These are phyloP conservation scores for Pseudocercospora pini-densiflorae DNA, from an alignment of 2,329 filamentous ascomycete genomes.

Conservation along the genomic window DNA sequence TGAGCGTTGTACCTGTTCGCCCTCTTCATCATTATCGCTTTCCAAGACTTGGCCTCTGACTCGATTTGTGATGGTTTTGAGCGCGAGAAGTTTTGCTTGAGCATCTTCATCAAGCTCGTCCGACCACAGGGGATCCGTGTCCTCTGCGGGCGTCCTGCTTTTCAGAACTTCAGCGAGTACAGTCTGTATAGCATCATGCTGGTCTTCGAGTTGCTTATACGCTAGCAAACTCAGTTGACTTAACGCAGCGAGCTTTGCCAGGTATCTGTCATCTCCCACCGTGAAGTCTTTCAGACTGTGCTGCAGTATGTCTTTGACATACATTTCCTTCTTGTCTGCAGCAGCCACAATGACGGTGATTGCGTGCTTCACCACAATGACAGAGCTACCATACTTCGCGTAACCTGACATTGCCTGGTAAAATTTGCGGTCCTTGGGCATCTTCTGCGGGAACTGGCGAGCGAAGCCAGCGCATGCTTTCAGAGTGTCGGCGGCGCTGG, in stretches of 20 bases:
- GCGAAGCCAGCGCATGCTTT: constrained; percentile 95
- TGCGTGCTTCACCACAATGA: constrained; percentile 88
- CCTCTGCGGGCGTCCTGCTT: constrained; percentile 57
- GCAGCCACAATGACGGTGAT: constrained; percentile 85
- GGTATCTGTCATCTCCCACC: constrained; percentile 73
- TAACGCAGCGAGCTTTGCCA: constrained; percentile 72
- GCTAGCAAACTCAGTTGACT: constrained; percentile 77
- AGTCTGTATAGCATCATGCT: constrained; percentile 76
- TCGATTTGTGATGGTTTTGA: constrained; percentile 86
- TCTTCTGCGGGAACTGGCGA: constrained; percentile 79
- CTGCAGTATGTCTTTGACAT: constrained; percentile 80
- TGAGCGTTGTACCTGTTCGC: constrained; percentile 48
- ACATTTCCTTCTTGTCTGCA: constrained; percentile 78
- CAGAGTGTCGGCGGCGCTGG: constrained; percentile 81
- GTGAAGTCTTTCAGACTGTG: constrained; percentile 75
- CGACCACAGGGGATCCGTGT: constrained; percentile 49
- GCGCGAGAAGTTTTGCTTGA: constrained; percentile 78
- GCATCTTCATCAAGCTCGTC: constrained; percentile 77
- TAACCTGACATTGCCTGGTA: constrained; percentile 80
- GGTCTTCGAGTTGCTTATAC: constrained; percentile 69
- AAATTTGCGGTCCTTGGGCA: constrained; percentile 81
- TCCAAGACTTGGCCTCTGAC: constrained; percentile 62
- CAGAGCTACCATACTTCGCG: constrained; percentile 78
- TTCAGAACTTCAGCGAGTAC: constrained; percentile 78
- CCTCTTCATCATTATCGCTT: constrained; percentile 26